Conservation (phyloP, 2,329 filamentous ascomycete species). For the Colletotrichum cuscutae region DNA sequence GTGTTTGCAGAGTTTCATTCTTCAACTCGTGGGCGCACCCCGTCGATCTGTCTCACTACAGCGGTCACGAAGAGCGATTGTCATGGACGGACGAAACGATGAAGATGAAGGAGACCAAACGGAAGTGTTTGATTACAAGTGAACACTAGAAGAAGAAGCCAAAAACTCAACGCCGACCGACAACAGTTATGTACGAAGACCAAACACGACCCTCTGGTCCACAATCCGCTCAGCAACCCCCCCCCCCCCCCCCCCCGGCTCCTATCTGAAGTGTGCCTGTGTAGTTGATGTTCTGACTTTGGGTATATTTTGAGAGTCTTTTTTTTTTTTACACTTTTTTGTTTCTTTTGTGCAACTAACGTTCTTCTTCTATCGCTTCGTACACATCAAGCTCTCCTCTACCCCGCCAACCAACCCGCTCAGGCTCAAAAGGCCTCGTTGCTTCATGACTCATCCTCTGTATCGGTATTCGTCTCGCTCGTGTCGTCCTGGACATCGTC, state of each 20-base stretch:
- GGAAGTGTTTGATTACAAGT: background rate
- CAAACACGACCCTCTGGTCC: background rate
- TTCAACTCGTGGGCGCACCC: too few relatives aligned
- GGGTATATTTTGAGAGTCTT: constrained; percentile 30
- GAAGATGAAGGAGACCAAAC: background rate
- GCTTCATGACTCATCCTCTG: constrained; percentile 67
- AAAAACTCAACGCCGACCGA: constrained; percentile 5
- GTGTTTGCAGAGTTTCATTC: too few relatives aligned
- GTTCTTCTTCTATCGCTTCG: constrained; percentile 6
- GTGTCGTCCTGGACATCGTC: constrained; percentile 80
- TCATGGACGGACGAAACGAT: too few relatives aligned
- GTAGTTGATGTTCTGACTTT: constrained; percentile 26
- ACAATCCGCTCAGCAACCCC: too few relatives aligned
- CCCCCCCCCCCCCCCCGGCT: too few relatives aligned
- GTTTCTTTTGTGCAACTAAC: constrained; percentile 5
- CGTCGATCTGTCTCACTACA: too few relatives aligned
- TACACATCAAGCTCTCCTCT: background rate
- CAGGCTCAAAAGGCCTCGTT: background rate
- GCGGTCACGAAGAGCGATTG: too few relatives aligned
- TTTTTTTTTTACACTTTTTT: constrained; percentile 1
- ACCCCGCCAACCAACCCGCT: background rate
- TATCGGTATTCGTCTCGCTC: constrained; percentile 76
- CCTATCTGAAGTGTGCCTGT: background rate
- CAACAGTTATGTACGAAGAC: background rate
- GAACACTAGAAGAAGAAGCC: background rate